Evolutionary conservation across 2,329 filamentous ascomycete genomes (phyloP), one percentile per base, ranked within the genome.

Genomic region (Chaetomium strumarium): DNA sequence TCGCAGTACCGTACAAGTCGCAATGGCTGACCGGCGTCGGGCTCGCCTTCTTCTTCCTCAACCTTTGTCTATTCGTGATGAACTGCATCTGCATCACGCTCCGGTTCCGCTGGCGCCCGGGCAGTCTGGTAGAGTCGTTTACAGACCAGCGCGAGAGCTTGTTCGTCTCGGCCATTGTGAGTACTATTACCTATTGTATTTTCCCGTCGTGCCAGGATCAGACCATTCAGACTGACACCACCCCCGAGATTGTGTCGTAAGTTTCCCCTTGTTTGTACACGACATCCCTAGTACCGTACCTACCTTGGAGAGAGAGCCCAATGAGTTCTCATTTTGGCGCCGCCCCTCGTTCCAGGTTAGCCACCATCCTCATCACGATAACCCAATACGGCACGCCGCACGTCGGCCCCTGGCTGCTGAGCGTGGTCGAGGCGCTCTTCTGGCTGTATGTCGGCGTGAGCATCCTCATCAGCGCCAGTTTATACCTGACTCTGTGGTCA

Each of bases 71-170:
- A 5, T 87, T 86, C 61, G 34, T 83, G 12, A 67, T 74, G 46
- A 85, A 90, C 58, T 82, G 81, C 64, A 63, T 75, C 45, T 75
- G 89, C 60, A 80, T 92, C 36, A 75, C 79, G 10, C 69, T 83
- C 10, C 80, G 88, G 17, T 93, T 95, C 66, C 78, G 78, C 60
- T 75, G 80, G 60, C 83, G 84, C 52, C 86, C 86, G 0, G 80
- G 83, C 16, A 88, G 83, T 9, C 88, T 92, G 64, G 77, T 76
- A 53, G 75, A 80, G 13, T 89, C 86, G 0, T 85, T 93, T 55
- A 73, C 82, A 7, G 88, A 92, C 68, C 87, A 88, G 12, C 84
- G 85, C 0, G 89, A 95, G 64, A 86, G 82, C 10, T 74, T 92
- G 0, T 93, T 92, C 64, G 82, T 89, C 14, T 86, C 87, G 0